Conservation (phyloP, 495 filamentous ascomycete species). For the Penicillium waksmanii region DNA sequence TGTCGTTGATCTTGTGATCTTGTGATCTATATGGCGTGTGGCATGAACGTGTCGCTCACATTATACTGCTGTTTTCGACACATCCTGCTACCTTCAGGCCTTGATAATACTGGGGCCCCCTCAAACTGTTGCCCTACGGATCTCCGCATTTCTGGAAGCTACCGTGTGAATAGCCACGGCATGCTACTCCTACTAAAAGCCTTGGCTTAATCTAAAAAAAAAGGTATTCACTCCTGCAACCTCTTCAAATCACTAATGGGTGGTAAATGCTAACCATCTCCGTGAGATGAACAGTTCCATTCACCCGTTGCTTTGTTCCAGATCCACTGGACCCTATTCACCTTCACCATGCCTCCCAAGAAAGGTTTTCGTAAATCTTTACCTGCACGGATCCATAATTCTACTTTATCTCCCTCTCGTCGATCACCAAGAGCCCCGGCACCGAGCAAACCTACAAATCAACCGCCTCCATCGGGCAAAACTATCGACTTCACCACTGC, state of each 20-base stretch:
- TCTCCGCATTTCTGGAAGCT: background rate
- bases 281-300: background rate
- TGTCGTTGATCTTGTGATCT: background rate
- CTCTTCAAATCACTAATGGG: too few species aligned
- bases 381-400: slow-evolving; percentile 18
- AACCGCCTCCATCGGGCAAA: slow-evolving; percentile 10
- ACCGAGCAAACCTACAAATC: slow-evolving; percentile 8
- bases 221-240: too few species aligned
- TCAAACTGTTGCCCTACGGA: background rate
- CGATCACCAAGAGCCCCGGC: slow-evolving; percentile 26
- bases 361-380: slow-evolving; percentile 30
- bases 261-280: too few species aligned
- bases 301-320: background rate
- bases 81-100: too few species aligned
- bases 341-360: slow-evolving; percentile 30
- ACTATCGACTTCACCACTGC: slow-evolving; percentile 11
- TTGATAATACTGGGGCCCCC: too few species aligned
- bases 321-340: slow-evolving; percentile 7
- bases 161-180: too few species aligned
- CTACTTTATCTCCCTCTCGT: slow-evolving; percentile 25
- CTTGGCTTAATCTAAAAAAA: too few species aligned
- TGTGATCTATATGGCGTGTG: background rate
- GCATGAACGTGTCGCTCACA: background rate
- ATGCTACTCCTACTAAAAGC: too few species aligned
- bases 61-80: background rate